Evolutionary conservation across 1,139 yeast genomes (phyloP).

Genomic region (Hansenula lynferdii): DNA sequence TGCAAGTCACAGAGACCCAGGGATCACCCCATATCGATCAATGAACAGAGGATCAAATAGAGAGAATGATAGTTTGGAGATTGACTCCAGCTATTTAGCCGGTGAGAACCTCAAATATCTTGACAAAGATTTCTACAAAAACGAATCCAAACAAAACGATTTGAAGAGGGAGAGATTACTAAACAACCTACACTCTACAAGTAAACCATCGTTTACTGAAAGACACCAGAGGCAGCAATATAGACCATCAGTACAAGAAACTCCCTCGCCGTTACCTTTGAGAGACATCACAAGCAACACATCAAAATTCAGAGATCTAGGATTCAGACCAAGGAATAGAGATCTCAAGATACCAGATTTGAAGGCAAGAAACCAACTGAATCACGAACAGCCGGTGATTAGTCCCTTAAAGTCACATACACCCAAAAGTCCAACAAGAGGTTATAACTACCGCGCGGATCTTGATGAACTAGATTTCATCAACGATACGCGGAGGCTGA

Average conservation of each 20-base stretch:
- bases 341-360: neutral
- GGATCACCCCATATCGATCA: no score
- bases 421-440: neutral
- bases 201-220: neutral
- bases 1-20: no score
- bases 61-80: neutral
- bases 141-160: conserved; percentile 8
- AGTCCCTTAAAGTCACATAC: neutral
- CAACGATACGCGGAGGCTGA: neutral
- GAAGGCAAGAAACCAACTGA: neutral
- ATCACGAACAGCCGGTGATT: no score
- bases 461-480: neutral
- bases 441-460: no score
- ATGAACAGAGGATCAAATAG: neutral
- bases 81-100: conserved; percentile 12
- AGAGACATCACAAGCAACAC: neutral
- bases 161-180: conserved; percentile 16
- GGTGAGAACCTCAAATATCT: conserved; percentile 12
- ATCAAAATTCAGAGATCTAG: neutral
- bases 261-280: neutral
- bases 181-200: conserved; percentile 6
- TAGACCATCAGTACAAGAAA: no score
- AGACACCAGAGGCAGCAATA: no score
- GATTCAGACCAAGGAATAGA: conserved; percentile 8
- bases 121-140: conserved; percentile 9